These are phyloP conservation scores for Penicillium brevicompactum DNA, from an alignment of 2,329 filamentous ascomycete genomes.

Conservation along the genomic window DNA sequence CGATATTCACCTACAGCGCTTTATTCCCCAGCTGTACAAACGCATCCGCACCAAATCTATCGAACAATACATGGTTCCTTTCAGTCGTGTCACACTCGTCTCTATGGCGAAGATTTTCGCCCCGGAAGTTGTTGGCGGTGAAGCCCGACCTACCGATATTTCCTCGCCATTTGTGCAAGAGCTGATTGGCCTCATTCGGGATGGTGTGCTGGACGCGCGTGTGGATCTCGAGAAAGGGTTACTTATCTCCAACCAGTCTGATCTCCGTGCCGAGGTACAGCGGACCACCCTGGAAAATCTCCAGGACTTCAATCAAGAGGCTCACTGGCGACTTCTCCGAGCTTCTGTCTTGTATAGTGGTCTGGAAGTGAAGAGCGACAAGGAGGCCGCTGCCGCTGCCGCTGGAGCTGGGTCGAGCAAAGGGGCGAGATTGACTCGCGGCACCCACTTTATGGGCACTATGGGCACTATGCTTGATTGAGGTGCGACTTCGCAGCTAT, in stretches of 20 bases:
- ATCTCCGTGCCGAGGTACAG: slow-evolving; percentile 72
- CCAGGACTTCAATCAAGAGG: slow-evolving; percentile 71
- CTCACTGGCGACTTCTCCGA: slow-evolving; percentile 73
- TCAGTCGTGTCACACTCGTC: slow-evolving; percentile 79
- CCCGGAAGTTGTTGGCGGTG: slow-evolving; percentile 35
- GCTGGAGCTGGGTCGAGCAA: slow-evolving; percentile 2
- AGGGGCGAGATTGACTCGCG: background rate
- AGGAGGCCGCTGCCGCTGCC: slow-evolving; percentile 3
- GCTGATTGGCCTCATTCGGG: slow-evolving; percentile 75
- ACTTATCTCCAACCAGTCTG: slow-evolving; percentile 69
- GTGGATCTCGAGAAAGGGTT: slow-evolving; percentile 84
- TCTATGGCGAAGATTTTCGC: slow-evolving; percentile 79
- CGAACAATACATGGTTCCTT: slow-evolving; percentile 87
- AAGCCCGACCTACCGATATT: slow-evolving; percentile 64
- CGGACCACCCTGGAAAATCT: slow-evolving; percentile 67
- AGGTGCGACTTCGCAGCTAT: background rate
- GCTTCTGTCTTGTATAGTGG: slow-evolving; percentile 76
- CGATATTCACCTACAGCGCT: slow-evolving; percentile 79
- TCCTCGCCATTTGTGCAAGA: slow-evolving; percentile 56
- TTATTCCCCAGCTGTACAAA: slow-evolving; percentile 70
- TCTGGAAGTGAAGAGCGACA: slow-evolving; percentile 63
- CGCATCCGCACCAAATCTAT: slow-evolving; percentile 88
- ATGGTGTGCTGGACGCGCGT: slow-evolving; percentile 70
- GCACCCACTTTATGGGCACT: no score
- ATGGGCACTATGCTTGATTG: background rate